Base-by-base conservation (phyloP, 192 early-diverging fungal species). In the Mortierella hygrophila region DNA sequence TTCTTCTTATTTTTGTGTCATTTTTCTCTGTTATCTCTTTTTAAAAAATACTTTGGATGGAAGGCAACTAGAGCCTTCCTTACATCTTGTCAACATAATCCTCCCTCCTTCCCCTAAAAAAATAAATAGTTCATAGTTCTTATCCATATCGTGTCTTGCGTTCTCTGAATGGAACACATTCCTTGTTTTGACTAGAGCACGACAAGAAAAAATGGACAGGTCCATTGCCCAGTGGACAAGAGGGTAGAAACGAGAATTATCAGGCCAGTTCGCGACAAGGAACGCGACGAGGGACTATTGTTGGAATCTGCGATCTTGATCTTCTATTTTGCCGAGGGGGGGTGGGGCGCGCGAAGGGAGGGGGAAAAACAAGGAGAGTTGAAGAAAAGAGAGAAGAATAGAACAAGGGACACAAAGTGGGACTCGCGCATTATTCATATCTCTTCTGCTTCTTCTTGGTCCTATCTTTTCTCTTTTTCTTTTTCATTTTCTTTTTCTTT, bases 251-350 rank as follows among this genome's bases (percentile, higher is more conserved):
- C 23, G 60, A 32, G 13, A 65, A 32, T 13, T 75, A 23, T 72
- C 49, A 78, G 82, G 75, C 76, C 60, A 78, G 69, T 78, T 42
- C 49, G 82, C 63, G 76, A 83, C 74, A 0, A 78, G 82, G 72
- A 83, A 83, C 76, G 47, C 42, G 72, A 21, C 6, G 23, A 15
- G 21, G 41, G 70, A 41, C 1, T 13, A 4, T 35, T 21, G 41
- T 71, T 71, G 38, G 70, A 38, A 42, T 42, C 70, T 16, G 8
- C 70, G 60, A 13, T 42, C 18, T 3, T 26, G 38, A 42, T 35
- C 21, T 41, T 71, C 70, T 71, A 42, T 71, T 23, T 71, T 71
- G 38, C 52, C 32, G 37, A 37, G 52, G 18, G 52, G 18, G 16
- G 65, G 32, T 26, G 11, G 40, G 41, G 72, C 5, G 3, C 2